Base-by-base conservation (phyloP, 2,329 filamentous ascomycete species). In the Ceratocystis eucalypticola region DNA sequence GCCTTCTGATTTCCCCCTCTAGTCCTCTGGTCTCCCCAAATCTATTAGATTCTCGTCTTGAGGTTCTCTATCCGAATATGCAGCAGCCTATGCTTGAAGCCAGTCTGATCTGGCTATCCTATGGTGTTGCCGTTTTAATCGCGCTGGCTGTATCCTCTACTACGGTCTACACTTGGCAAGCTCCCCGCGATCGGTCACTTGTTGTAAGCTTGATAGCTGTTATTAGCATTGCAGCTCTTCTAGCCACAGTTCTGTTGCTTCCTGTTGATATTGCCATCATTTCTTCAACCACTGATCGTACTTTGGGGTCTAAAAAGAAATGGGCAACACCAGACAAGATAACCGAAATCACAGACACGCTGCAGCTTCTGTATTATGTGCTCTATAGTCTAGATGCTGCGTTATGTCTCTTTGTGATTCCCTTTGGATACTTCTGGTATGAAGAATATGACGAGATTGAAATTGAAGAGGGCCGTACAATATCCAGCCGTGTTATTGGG, bases 351-450 rank as follows among this genome's bases (percentile, higher is more conserved):
- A 80, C 93, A 17, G 81, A 85, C 69, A 91, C 89, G 0, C 81
- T 99, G 70, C 89, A 89, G 74, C 82, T 95, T 67, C 88, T 96
- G 67, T 99, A 99, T 78, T 97, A 97, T 76, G 82, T 86, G 0
- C 82, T 99, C 0, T 99, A 97, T 78, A 94, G 89, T 71, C 79
- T 96, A 70, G 94, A 99, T 75, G 89, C 91, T 0, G 74, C 96
- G 5, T 83, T 99, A 10, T 99, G 94, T 73, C 80, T 99, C 59
- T 75, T 97, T 20, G 83, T 96, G 57, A 88, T 97, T 22, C 94
- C 94, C 0, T 99, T 99, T 74, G 88, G 92, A 61, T 99, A 99
- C 78, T 99, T 99, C 75, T 96, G 88, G 85, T 94, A 96, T 73
- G 94, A 99, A 75, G 94, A 97, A 75, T 96, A 96, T 70, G 93